Conservation (phyloP, 805 yeast genomes). For the Lipomyces lipofer region DNA sequence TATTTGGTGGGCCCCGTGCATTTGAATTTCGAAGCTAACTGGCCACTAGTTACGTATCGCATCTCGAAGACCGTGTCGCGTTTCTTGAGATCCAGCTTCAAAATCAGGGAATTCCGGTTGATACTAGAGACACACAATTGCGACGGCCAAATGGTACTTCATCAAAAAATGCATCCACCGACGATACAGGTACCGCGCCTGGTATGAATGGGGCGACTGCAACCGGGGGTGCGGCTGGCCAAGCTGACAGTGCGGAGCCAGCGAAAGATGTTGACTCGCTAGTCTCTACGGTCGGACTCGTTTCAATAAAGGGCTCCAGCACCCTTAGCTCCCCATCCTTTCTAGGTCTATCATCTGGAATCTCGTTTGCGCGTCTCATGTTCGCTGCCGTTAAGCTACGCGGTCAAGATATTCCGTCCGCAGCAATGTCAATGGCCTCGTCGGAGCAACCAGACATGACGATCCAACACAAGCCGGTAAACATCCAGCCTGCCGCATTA, state of each 20-base stretch:
- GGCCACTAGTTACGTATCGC: conserved; percentile 53
- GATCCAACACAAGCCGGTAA: conserved; percentile 28
- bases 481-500: conserved; percentile 49
- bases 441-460: conserved; percentile 33
- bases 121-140: conserved; percentile 24
- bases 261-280: conserved; percentile 33
- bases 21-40: neutral
- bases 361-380: conserved; percentile 74
- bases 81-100: conserved; percentile 55
- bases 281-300: conserved; percentile 36
- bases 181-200: neutral
- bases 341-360: conserved; percentile 46
- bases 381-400: conserved; percentile 66
- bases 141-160: conserved; percentile 1
- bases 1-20: neutral
- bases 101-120: conserved; percentile 44
- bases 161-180: neutral
- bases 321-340: conserved; percentile 33
- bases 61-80: conserved; percentile 64
- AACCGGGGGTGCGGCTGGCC: neutral
- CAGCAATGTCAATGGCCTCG: conserved; percentile 28
- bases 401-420: conserved; percentile 36
- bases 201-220: neutral
- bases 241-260: neutral
- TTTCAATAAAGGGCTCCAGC: conserved; percentile 34